phyloP scores from a whole-genome alignment of 805 yeast genomes.

The Jamesozyma jinghongensis region DNA sequence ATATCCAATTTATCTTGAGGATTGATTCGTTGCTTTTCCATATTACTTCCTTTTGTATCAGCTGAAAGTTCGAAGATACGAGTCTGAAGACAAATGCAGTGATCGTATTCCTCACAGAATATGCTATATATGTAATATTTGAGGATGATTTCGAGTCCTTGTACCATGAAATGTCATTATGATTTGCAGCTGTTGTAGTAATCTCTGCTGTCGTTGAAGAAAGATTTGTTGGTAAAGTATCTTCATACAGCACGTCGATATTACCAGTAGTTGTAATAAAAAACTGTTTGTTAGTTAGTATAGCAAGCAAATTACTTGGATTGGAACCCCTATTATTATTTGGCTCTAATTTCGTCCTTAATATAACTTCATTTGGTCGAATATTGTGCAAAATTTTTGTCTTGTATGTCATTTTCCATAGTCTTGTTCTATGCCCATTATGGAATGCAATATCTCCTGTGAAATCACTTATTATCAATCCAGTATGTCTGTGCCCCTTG shows the following conservation, averaged over 20 bases:
- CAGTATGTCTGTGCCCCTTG: slow-evolving; percentile 44
- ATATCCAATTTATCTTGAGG: slow-evolving; percentile 20
- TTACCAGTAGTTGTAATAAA: slow-evolving; percentile 11
- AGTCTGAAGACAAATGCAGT: slow-evolving; percentile 6
- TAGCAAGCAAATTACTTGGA: slow-evolving; percentile 17
- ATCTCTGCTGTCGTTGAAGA: not conserved
- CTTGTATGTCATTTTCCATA: slow-evolving; percentile 20
- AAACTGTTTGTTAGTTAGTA: slow-evolving; percentile 17
- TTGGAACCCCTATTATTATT: not conserved
- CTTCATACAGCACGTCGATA: slow-evolving; percentile 7
- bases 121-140: slow-evolving; percentile 12
- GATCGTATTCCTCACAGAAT: slow-evolving; percentile 11
- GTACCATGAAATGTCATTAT: slow-evolving; percentile 15
- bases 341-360: slow-evolving; percentile 10
- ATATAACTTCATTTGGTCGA: slow-evolving; percentile 9
- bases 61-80: not conserved
- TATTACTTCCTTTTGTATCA: slow-evolving; percentile 1
- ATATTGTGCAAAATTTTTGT: slow-evolving; percentile 12
- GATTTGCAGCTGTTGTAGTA: slow-evolving; percentile 1
- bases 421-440: slow-evolving; percentile 43
- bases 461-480: slow-evolving; percentile 46
- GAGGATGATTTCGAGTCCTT: slow-evolving; percentile 4
- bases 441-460: slow-evolving; percentile 56
- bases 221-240: not conserved
- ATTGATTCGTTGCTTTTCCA: slow-evolving; percentile 11